Evolutionary conservation across 2,329 filamentous ascomycete species (phyloP).

Genomic region (Trichophyton simii): DNA sequence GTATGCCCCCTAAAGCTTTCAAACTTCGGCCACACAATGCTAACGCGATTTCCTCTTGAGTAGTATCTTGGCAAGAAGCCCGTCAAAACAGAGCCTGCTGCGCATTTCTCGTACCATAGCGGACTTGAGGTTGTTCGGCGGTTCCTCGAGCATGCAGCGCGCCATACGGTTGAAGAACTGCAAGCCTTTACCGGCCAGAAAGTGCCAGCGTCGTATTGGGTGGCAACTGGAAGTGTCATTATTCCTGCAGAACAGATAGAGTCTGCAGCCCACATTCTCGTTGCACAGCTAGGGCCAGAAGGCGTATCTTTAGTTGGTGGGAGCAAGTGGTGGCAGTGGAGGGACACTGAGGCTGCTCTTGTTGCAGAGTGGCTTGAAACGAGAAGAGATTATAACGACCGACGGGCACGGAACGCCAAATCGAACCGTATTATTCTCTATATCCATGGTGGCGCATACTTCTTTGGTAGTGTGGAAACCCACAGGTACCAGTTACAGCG

Average conservation of each 20-base stretch:
- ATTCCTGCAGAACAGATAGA: constrained; percentile 54
- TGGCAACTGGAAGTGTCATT: constrained; percentile 58
- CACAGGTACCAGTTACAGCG: constrained; percentile 97
- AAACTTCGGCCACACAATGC: constrained; percentile 8
- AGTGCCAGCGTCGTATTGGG: constrained; percentile 82
- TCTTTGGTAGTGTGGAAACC: constrained; percentile 88
- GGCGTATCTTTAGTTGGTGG: constrained; percentile 70
- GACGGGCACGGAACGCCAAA: constrained; percentile 48
- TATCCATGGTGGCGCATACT: constrained; percentile 88
- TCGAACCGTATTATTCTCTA: constrained; percentile 78
- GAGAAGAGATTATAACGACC: constrained; percentile 63
- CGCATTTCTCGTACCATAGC: constrained; percentile 88
- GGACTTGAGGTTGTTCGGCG: constrained; percentile 75
- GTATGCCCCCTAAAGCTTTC: constrained; percentile 1
- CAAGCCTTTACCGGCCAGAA: constrained; percentile 85
- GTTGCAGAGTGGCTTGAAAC: constrained; percentile 95
- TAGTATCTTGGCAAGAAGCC: constrained; percentile 74
- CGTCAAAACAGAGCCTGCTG: constrained; percentile 66
- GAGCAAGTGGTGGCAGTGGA: constrained; percentile 81
- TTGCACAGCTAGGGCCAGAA: constrained; percentile 61
- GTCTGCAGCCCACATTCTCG: constrained; percentile 54
- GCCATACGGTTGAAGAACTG: constrained; percentile 83
- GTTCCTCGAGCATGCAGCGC: constrained; percentile 73
- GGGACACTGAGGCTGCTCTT: constrained; percentile 49
- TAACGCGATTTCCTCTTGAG: constrained; percentile 3